Evolutionary conservation across 2,329 filamentous ascomycete species (phyloP), one percentile per base, ranked within the genome.

Genomic region (Alternaria rosae): DNA sequence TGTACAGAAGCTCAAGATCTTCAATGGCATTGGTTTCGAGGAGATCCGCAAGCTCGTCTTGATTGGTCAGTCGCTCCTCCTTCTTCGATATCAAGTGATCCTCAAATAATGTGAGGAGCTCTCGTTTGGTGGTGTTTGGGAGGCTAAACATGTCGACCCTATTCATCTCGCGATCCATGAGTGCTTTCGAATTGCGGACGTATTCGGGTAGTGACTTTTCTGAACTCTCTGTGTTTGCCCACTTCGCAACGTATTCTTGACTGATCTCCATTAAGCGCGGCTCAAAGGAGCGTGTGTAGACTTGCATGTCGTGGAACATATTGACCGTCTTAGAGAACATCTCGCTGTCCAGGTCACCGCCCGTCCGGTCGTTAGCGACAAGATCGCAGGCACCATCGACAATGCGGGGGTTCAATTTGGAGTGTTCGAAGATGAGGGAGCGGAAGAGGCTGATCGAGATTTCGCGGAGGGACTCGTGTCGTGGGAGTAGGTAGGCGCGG

Each of bases 211-310:
- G 83, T 15, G 86, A 86, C 54, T 82, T 83, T 21, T 86, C 85
- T 5, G 83, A 79, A 59, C 88, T 90, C 72, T 89, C 87, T 10
- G 87, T 84, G 57, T 90, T 85, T 2, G 91, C 91, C 83, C 93
- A 95, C 5, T 86, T 82, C 23, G 82, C 75, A 66, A 95, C 89
- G 72, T 91, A 97, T 0, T 80, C 75, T 55, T 87, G 85, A 0
- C 94, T 95, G 6, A 86, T 79, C 9, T 84, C 80, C 55, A 97
- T 80, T 65, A 97, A 90, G 5, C 84, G 82, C 5, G 91, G 89
- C 78, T 98, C 95, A 70, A 99, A 97, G 13, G 87, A 84, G 62
- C 85, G 90, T 0, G 85, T 87, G 77, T 98, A 99, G 4, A 94
- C 88, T 56, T 89, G 88, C 47, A 97, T 86, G n/a, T 93, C 87